Evolutionary conservation across 2,329 filamentous ascomycete genomes (phyloP), one percentile per base, ranked within the genome.

Genomic region (Botrytis tulipae): DNA sequence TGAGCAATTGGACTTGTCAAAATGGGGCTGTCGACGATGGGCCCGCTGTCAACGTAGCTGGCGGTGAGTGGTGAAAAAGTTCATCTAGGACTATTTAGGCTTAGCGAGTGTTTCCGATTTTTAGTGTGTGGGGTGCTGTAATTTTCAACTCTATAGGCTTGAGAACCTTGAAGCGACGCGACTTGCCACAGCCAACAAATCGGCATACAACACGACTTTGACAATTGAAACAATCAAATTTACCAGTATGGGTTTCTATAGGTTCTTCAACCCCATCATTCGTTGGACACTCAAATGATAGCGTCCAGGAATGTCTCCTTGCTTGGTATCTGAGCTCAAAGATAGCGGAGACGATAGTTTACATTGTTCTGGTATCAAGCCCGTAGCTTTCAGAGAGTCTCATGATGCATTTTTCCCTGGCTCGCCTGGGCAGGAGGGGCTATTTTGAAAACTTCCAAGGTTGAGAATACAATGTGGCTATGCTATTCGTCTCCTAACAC

Each of bases 31-130:
- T 32, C 63, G 48, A 40, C n/a, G 7, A 67, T 67, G 65, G 44
- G 32, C 20, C 65, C 35, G 35, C 22, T 68, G 46, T 62, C 62
- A 60, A 72, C 70, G 70, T 72, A 72, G 70, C 48, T 67, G 40
- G 51, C 62, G 61, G 70, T 72, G 46, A 72, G 62, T 72, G 70
- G 70, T 57, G 48, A 22, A 18, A 57, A 4, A 25, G 8, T 32
- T 5, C 3, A 3, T 4, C 48, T 69, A 69, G 16, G 37, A 42
- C 35, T 59, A 18, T 32, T 40, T 57, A 18, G 48, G 66, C 25
- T 69, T 69, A 69, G 66, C 18, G 44, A 22, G 16, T 25, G 42
- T 25, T 66, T 66, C 9, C 6, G 16, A 48, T 35, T 12, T 6
- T 48, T 35, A 66, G 20, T 25, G 25, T 48, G 62, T 66, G 62